Evolutionary conservation across 371 early-diverging fungal species (phyloP).

Genomic region (Apophysomyces elegans): DNA sequence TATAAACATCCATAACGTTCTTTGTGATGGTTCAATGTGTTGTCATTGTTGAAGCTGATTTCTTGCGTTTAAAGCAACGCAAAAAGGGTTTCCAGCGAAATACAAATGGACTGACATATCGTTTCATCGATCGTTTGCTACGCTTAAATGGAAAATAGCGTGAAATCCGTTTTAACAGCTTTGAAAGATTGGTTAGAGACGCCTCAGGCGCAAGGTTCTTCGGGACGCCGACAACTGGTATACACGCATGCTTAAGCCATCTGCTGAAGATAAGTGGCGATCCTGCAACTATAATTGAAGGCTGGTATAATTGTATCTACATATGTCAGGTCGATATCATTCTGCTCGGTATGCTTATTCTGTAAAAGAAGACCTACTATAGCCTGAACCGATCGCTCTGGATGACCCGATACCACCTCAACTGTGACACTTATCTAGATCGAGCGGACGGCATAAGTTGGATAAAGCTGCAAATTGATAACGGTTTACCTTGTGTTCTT

Average conservation of each 20-base stretch:
- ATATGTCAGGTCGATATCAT: not conserved
- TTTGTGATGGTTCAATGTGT: not conserved
- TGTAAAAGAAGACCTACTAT: slow-evolving; percentile 8
- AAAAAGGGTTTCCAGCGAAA: not conserved
- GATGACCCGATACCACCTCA: slow-evolving; percentile 7
- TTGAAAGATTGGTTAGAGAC: not conserved
- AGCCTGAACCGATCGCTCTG: slow-evolving; percentile 7
- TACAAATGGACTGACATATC: not conserved
- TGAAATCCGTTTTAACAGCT: not conserved
- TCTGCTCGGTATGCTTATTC: not conserved
- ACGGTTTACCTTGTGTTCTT: not conserved
- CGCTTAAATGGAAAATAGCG: not conserved
- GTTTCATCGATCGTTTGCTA: not conserved
- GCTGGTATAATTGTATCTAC: slow-evolving; percentile 23
- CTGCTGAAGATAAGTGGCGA: slow-evolving; percentile 11
- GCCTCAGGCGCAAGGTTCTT: not conserved
- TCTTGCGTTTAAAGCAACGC: not conserved
- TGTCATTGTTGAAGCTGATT: not conserved
- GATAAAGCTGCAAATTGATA: not conserved
- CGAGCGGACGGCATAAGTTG: not conserved
- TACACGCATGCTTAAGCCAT: slow-evolving; percentile 13
- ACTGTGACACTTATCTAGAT: slow-evolving; percentile 9
- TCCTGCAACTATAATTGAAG: slow-evolving; percentile 17
- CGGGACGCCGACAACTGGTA: slow-evolving; percentile 9
- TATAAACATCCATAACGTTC: no score